Base-by-base conservation (phyloP, 2,329 filamentous ascomycete species). In the Cladosporium sp. region DNA sequence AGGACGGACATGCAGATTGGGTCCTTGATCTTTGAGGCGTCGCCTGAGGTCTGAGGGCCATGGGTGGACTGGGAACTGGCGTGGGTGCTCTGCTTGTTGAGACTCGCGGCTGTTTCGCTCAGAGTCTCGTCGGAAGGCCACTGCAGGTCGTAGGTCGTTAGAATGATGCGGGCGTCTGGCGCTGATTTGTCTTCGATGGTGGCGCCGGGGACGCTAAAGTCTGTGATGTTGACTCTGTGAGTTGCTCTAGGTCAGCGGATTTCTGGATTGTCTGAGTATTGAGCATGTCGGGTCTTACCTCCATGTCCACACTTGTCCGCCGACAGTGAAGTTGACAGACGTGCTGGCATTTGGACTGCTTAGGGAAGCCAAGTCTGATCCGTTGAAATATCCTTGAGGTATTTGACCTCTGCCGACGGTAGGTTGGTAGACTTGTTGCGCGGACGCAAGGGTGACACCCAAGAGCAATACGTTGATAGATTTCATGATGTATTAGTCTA, bases 321-420 rank as follows among this genome's bases (percentile, higher is more conserved):
- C 28, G n/a, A 57, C n/a, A 16, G 28, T 57, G 54, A 57, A 26
- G 54, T 39, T 57, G 54, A 57, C 54, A 25, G 54, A 36, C 18
- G 32, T 34, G 16, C 28, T 57, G 7, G 54, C 28, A 36, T 57
- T 57, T 5, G 54, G 54, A 4, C 18, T 57, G 28, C 23, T 34
- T 10, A 57, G 21, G n/a, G 32, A n/a, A n/a, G 25, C 23, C 18
- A 57, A 32, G 11, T 57, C 21, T 1, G 54, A 23, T 14, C 34
- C 54, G 34, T 57, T 57, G 54, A 54, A 54, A 18, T 18, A 13
- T 26, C 26, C 14, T 30, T 54, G 51, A 21, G 23, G 25, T 16
- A 30, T 26, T 7, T 13, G 26, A 5, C 51, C 51, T 26, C 23
- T 30, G 23, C 51, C 51, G 18, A 26, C 26, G 26, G 21, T 43